Base-by-base conservation (phyloP, 176 grass and related monocot species). In the Triticum urartu region DNA sequence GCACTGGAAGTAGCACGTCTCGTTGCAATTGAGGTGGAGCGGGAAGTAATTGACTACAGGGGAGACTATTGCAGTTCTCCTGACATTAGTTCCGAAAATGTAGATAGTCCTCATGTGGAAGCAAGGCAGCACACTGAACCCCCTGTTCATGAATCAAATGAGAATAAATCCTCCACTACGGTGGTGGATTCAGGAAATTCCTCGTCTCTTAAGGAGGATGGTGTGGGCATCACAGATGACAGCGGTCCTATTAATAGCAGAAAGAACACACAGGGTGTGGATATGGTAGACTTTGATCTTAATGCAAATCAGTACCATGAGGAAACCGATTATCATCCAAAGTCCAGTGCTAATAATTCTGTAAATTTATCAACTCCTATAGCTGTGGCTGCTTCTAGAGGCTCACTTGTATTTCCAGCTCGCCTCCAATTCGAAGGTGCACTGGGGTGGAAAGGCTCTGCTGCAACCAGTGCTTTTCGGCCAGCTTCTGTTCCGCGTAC, bases 401-500 rank as follows among this genome's bases (percentile, higher is more conserved):
- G 67, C 14, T 65, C 93, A 72, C 81, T 84, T 83, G 84, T 82
- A 42, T 84, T 95, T 35, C 89, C 94, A 54, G 47, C 74, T 56
- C 50, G 74, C 30, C 74, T 77, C 74, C 74, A 77, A 21, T 77
- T 77, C 18, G 47, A 77, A 77, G 74, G 74, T 54, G 74, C 30
- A 77, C 47, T 21, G 50, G 74, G 74, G 10, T 77, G 74, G 94
- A 95, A 93, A 91, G 94, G 94, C 20, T 93, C 94, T 56, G 94
- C 94, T 73, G 89, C 94, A 39, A 95, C 94, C 22, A 95, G 94
- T 88, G 94, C 94, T 26, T 95, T 95, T 66, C 81, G 91, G 20
- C 91, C 74, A 61, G 89, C 94, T 72, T 82, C 87, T 43, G 86
- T 84, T 54, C 22, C 81, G 10, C 83, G 62, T 6, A 91, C 81